These are phyloP conservation scores for Sphagnurus paluster DNA, from an alignment of 1,284 basidiomycete species.

Conservation along the genomic window DNA sequence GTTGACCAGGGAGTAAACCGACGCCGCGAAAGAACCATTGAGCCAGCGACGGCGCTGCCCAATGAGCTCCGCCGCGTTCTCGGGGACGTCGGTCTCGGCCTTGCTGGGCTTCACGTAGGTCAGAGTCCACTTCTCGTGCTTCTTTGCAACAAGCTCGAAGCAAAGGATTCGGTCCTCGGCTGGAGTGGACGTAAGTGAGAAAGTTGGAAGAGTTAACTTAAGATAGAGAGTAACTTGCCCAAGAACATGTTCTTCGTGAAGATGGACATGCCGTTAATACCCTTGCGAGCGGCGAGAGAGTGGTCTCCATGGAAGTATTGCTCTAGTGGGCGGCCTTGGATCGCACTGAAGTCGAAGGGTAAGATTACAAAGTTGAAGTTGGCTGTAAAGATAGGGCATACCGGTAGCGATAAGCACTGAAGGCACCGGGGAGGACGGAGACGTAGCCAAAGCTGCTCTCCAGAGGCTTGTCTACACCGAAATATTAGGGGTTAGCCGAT, in stretches of 20 bases:
- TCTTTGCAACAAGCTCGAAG: slow-evolving; percentile 95
- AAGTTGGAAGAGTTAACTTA: neutral
- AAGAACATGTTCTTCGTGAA: slow-evolving; percentile 97
- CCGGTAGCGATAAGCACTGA: slow-evolving; percentile 25
- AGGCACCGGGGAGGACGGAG: slow-evolving; percentile 94
- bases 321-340: slow-evolving; percentile 89
- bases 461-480: slow-evolving; percentile 76
- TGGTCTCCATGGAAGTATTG: slow-evolving; percentile 99
- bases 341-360: slow-evolving; percentile 71
- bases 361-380: neutral
- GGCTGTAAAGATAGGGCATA: neutral
- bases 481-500: neutral
- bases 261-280: slow-evolving; percentile 97
- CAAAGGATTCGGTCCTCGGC: slow-evolving; percentile 95
- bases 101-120: slow-evolving; percentile 95
- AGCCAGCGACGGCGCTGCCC: slow-evolving; percentile 95
- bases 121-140: slow-evolving; percentile 83
- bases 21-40: slow-evolving; percentile 97
- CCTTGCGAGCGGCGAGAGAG: slow-evolving; percentile 90
- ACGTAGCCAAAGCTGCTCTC: slow-evolving; percentile 96
- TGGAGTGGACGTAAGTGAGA: slow-evolving; percentile 12
- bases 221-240: slow-evolving; percentile 26
- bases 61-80: slow-evolving; percentile 88
- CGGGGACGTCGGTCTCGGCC: slow-evolving; percentile 93
- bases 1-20: slow-evolving; percentile 91